Evolutionary conservation across 2,329 filamentous ascomycete species (phyloP).

Genomic region (Verticillium nonalfalfae): DNA sequence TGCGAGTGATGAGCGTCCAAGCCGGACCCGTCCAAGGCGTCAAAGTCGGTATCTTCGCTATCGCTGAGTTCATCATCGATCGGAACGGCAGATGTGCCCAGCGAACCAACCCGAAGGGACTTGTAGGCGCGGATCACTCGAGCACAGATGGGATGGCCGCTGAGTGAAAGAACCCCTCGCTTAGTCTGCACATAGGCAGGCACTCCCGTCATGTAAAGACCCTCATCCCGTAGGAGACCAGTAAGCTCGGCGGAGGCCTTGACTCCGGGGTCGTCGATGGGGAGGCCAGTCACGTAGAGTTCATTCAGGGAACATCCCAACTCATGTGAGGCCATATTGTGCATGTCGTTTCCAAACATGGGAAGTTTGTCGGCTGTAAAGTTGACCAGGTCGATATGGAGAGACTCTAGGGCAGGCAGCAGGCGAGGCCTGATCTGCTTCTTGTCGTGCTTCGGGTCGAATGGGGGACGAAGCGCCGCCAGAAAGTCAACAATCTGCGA

Average conservation of each 20-base stretch:
- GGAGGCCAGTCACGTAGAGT: conserved; percentile 45
- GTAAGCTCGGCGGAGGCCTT: conserved; percentile 40
- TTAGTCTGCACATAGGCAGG: conserved; percentile 35
- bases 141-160: conserved; percentile 30
- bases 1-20: conserved; percentile 20
- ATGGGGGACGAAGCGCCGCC: conserved; percentile 42
- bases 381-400: conserved; percentile 50
- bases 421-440: conserved; percentile 29
- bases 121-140: conserved; percentile 41
- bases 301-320: conserved; percentile 47
- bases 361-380: conserved; percentile 40
- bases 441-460: conserved; percentile 32
- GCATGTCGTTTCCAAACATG: conserved; percentile 39
- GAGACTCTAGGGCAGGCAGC: conserved; percentile 36
- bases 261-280: conserved; percentile 39
- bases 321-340: conserved; percentile 47
- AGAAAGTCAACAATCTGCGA: conserved; percentile 47
- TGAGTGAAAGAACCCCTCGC: conserved; percentile 26
- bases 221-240: conserved; percentile 48
- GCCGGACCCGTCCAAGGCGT: conserved; percentile 13
- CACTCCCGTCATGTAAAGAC: conserved; percentile 40
- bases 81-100: conserved; percentile 8
- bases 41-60: conserved; percentile 13
- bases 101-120: conserved; percentile 11
- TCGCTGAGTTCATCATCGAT: conserved; percentile 11